Evolutionary conservation across 2,329 filamentous ascomycete genomes (phyloP), one percentile per base, ranked within the genome.

Genomic region (Dothideomycetes sp.): DNA sequence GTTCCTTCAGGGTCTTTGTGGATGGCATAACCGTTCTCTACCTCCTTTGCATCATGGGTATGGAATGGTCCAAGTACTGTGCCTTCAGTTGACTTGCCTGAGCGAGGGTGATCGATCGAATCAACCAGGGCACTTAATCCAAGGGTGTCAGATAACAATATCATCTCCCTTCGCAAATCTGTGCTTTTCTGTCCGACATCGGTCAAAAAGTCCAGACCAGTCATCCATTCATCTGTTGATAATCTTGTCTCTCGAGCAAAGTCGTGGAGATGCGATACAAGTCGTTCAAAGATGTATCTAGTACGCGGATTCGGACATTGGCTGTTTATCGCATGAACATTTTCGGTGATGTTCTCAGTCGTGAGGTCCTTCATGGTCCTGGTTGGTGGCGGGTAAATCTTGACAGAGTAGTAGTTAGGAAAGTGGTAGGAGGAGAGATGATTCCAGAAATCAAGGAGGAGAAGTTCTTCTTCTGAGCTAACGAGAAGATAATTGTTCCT

Each of bases 211-310:
- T 71, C 61, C 41, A 86, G 67, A 2, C 74, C 79, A 0, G 70
- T 63, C 76, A 81, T 82, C 83, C 82, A 87, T 64, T 88, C 83
- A 4, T 74, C 67, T 3, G 77, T 81, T 55, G 76, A 82, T 24
- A 87, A 68, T 15, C 82, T 69, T 3, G 81, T 86, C 60, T 87
- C 82, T 41, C 82, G 73, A 5, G 81, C 80, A 56, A 85, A 86
- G 62, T 85, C 81, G 60, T 88, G 83, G 2, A 87, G 64, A 60
- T 88, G 82, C 6, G 73, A 73, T 38, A 86, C 79, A 10, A 87
- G 70, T 10, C 80, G 71, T 50, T 80, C 73, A 58, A 87, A 73
- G 35, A 88, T 56, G 56, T 82, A 85, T 45, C 72, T 77, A 44
- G 82, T 64, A 11, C 83, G 73, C 19, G 69, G 63, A 53, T 84